Percentiles rank a stretch among this genome's conserved stretches.
Conservation (phyloP, 148 eudicot genomes). For the Limonium bicolor region DNA sequence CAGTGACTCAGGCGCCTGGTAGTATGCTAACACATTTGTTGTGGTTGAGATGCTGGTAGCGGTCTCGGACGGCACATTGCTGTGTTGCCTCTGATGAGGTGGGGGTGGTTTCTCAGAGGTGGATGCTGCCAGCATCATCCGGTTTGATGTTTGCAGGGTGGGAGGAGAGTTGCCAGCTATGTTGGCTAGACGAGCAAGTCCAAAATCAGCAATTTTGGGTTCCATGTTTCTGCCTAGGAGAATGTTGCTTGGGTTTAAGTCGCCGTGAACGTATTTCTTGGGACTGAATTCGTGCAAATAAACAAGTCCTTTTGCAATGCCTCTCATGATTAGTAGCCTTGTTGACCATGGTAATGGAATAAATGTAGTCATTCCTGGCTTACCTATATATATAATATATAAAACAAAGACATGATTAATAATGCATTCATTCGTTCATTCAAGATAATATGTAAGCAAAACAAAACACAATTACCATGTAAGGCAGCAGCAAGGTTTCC, state of each 20-base stretch:
- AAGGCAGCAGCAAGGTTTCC: constrained; percentile 77
- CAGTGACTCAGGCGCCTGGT: constrained; percentile 84
- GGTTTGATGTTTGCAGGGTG: constrained; percentile 45
- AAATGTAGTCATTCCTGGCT: constrained; percentile 47
- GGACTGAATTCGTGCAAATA: constrained; percentile 93
- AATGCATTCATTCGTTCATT: too few species aligned
- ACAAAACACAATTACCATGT: constrained; percentile 81
- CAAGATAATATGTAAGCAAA: too few species aligned
- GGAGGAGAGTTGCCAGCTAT: constrained; percentile 74
- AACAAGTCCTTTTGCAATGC: constrained; percentile 67
- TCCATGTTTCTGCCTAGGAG: constrained; percentile 67
- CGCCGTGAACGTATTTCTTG: constrained; percentile 89
- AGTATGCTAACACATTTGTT: constrained; percentile 21
- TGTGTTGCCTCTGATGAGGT: constrained; percentile 35
- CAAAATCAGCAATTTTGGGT: constrained; percentile 84
- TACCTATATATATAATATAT: constrained; percentile 40
- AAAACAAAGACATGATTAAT: too few species aligned
- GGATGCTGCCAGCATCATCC: constrained; percentile 25
- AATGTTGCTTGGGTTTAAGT: constrained; percentile 76
- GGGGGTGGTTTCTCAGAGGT: constrained; percentile 42
- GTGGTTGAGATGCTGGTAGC: constrained; percentile 20
- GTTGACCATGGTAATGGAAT: constrained; percentile 65
- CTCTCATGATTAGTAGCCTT: constrained; percentile 62
- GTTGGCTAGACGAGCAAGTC: constrained; percentile 78
- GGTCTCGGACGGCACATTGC: constrained; percentile 47